Evolutionary conservation across 106 monocot species (phyloP), one percentile per base, ranked within the genome.

Genomic region (Alisma plantagoaquatica): DNA sequence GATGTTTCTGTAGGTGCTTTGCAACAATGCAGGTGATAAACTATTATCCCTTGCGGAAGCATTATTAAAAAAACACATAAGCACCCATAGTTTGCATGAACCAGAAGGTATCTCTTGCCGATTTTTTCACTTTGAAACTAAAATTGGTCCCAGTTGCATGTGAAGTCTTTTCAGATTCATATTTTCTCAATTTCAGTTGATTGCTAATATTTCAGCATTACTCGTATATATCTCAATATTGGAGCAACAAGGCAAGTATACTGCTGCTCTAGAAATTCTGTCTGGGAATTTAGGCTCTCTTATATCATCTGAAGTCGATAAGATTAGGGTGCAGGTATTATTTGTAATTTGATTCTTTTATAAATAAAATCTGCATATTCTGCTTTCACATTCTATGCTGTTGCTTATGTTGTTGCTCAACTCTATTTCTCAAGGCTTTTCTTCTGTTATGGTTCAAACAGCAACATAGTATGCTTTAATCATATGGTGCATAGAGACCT

Each of bases 291-390:
- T 89, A 54, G 96, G 89, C 31, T 81, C 81, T 31, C 81, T 98
- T 46, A 68, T 98, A 62, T 70, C 70, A 60, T 78, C 85, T 32
- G 76, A 98, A 69, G 96, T 78, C 59, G 96, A 98, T 35, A 98
- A 82, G 64, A 57, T 89, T 60, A 80, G 89, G n/a, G 60, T 98
- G 65, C 80, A 98, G 89, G 96, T 98, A 98, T 11, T 75, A 61
- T 69, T 31, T 38, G 35, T 38, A 38, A 14, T 14, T 38, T 38
- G 35, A 6, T 38, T 38, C 35, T 14, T 38, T 7, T 14, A 38
- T 38, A 38, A 7, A 7, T 38, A 7, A 38, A 14, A 38, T 6
- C 6, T 7, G 35, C 35, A 14, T 7, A 7, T 38, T 38, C 14
- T 31, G 25, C 49, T 4, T 25, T 50, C 14, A 14, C 14, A 14